Evolutionary conservation across 2,329 filamentous ascomycete genomes (phyloP), one percentile per base, ranked within the genome.

Genomic region (Cladosporium velox): DNA sequence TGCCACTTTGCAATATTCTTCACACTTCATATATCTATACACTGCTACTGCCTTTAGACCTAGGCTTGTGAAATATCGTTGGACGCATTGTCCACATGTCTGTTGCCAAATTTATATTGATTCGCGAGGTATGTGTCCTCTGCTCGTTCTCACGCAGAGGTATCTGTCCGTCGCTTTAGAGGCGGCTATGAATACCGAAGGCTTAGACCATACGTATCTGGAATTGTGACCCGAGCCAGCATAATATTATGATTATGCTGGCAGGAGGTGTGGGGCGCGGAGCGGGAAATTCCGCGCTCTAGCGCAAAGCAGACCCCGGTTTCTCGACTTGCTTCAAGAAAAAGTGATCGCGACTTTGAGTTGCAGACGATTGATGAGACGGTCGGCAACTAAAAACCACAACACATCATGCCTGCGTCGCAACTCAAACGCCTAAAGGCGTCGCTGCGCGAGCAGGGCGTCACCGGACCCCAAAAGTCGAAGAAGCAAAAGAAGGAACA

Each of bases 391-490:
- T 11, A 12, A 21, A 47, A 7, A 21, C 10, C 41, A 58, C 15
- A 55, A 26, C 51, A 67, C 59, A 47, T 44, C 64, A 99, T 99
- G 95, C 89, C 94, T 72, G 92, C 93, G 69, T 99, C 96, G 14
- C 96, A 99, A 83, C 86, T 99, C 66, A 99, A 98, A 81, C 91
- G 93, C 79, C 86, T 99, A 54, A 99, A 98, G 81, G 86, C 91
- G 71, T 97, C 93, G 11, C 85, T 99, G 57, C 87, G 89, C 69
- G 93, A 97, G 66, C 91, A 94, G 76, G 95, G 95, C 64, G 89
- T 99, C 61, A 89, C 93, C 51, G 92, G 93, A 1, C 93, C 93
- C 6, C 93, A 96, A 73, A 90, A 97, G 75, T 97, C 93, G 10
- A 98, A 98, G 76, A 98, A 97, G 80, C 91, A 96, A 77, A 93